Base-by-base conservation (phyloP, 257 asterid species). In the Gardenia jasminoides region DNA sequence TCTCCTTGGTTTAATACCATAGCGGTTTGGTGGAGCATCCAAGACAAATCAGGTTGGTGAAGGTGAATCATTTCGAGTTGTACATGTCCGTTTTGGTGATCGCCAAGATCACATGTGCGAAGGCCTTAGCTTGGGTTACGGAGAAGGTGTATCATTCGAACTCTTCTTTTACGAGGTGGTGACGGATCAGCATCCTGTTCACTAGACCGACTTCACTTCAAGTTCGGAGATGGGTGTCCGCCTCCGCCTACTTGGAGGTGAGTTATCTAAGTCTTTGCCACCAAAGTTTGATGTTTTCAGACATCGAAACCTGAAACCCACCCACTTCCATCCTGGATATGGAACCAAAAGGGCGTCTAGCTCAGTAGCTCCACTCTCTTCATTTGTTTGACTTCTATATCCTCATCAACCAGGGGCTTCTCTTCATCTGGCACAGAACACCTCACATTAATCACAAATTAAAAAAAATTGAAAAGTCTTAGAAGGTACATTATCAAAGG, bases 251-350 rank as follows among this genome's bases (percentile, higher is more conserved):
- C 28, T 80, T 33, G 82, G 76, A 17, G 86, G 89, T 46, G 83
- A 82, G n/a, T 79, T 74, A 76, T 84, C 82, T 56, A 78, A 75
- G 52, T 31, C 50, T 50, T 33, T 82, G 56, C 76, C 78, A 74
- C 78, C 85, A 11, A 86, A 67, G 64, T 64, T 77, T 47, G 66
- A 17, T 4, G 22, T 48, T 61, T 77, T 81, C 28, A 89, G 74
- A 58, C 58, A 44, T 76, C 82, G 43, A 93, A 83, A 11, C 92
- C 80, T 30, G 97, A 79, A 50, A 93, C 82, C 99, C 98, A 95
- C 72, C 99, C 99, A 88, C 98, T 93, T 82, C 98, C 98, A 87
- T 94, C 97, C 85, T 94, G 31, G 96, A 90, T 80, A 92, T 86
- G 76, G 84, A 82, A 68, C 97, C 98, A 77, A 79, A 87, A 41